Base-by-base conservation (phyloP, 805 yeast genomes). In the Wickerhamiella parazyma region DNA sequence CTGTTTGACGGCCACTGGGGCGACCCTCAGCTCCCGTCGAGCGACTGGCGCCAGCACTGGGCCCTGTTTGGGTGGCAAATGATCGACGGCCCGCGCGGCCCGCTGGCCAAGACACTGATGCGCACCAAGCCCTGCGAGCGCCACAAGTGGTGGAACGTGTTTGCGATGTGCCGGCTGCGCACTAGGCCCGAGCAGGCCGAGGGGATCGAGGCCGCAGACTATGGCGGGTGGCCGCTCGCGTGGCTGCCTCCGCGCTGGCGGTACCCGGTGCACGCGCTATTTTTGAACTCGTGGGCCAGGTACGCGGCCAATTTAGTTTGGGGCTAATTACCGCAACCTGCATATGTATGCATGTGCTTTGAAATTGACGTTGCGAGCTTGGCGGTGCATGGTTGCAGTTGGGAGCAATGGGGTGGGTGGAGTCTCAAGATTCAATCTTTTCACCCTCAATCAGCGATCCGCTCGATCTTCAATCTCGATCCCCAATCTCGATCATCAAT, bases 61-160 rank as follows among this genome's bases (percentile, higher is more conserved):
- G 81, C 86, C 49, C 78, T 91, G 2, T 85, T 83, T 57, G 94
- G 91, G 51, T 82, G 87, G 82, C 74, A 76, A 51, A 84, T 81
- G 58, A 86, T 91, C 41, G 87, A 82, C 54, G 98, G 98, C 0
- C 98, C 98, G 2, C 65, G 72, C 1, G 98, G 98, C 0, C 98
- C 98, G 1, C 60, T 91, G 42, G 67, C 70, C 44, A 89, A 89
- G 61, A 80, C 85, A 55, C 66, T 91, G 44, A 60, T 69, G 39
- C 68, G 98, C 35, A 59, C 64, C 1, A 70, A 75, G 12, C 77
- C 91, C 1, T 89, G 98, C 58, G 93, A 86, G 57, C 64, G 87
- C 28, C 68, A 75, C 48, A 86, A 84, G 58, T 85, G 95, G 95
- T 89, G 94, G 91, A 87, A 89, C 56, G 69, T 84, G 52, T 72